These are phyloP conservation scores for Trichoderma lentiforme DNA, from an alignment of 2,329 filamentous ascomycete species.

Conservation along the genomic window DNA sequence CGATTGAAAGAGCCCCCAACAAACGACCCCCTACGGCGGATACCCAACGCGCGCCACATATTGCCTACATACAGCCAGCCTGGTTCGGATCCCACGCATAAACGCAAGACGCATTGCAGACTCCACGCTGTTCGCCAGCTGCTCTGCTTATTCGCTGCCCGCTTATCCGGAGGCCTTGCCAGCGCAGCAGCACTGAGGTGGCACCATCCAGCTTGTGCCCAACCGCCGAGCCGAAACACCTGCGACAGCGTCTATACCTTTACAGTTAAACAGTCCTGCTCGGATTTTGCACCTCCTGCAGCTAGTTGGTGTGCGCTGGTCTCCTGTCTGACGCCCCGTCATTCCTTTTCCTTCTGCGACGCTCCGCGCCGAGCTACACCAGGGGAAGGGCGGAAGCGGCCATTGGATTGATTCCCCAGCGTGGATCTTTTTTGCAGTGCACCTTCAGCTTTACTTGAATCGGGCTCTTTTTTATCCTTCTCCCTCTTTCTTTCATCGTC, in stretches of 20 bases:
- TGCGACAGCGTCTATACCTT: background rate
- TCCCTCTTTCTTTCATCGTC: constrained; percentile 1
- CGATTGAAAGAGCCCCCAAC: background rate
- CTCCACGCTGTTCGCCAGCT: constrained; percentile 13
- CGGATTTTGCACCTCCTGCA: background rate
- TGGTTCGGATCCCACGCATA: constrained; percentile 10
- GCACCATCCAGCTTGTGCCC: constrained; percentile 14
- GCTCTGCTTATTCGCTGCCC: constrained; percentile 13
- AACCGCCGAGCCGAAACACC: constrained; percentile 14
- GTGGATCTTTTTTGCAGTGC: background rate
- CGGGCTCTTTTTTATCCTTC: constrained; percentile 8
- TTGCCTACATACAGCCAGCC: constrained; percentile 14
- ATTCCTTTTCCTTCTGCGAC: constrained; percentile 8
- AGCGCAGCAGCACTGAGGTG: constrained; percentile 17
- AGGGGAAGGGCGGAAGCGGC: constrained; percentile 1
- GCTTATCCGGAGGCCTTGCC: constrained; percentile 15
- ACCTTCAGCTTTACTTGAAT: constrained; percentile 6
- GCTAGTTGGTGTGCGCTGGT: constrained; percentile 10
- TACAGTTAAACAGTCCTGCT: background rate
- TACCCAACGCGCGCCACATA: constrained; percentile 16
- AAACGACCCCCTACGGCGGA: constrained; percentile 3
- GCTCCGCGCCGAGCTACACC: background rate
- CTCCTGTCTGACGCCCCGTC: constrained; percentile 8
- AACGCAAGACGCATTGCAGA: constrained; percentile 12
- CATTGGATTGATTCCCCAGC: constrained; percentile 15